These are phyloP conservation scores for Carex arenaria DNA, from an alignment of 202 grass and related monocot species.

Conservation along the genomic window DNA sequence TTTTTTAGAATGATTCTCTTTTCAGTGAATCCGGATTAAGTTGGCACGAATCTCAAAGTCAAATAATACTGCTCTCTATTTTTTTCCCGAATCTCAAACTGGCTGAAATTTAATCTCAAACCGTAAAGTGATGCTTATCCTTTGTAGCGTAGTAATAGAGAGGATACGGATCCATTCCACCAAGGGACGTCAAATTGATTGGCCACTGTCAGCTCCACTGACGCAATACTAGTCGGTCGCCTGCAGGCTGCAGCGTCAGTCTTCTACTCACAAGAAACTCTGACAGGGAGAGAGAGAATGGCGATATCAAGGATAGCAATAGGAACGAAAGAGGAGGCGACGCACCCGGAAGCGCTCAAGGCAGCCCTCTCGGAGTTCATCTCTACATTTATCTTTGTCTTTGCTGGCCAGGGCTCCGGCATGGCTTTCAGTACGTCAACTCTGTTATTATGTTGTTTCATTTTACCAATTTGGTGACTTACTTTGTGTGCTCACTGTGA, in stretches of 20 bases:
- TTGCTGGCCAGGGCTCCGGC: slow-evolving; percentile 32
- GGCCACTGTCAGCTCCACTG: background rate
- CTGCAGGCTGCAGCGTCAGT: background rate
- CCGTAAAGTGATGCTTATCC: no score
- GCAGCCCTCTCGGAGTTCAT: slow-evolving; percentile 38
- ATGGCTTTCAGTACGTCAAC: slow-evolving; percentile 24
- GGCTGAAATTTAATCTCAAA: no score
- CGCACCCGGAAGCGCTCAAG: slow-evolving; percentile 22
- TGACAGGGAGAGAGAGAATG: background rate
- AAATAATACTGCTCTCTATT: no score
- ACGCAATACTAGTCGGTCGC: background rate
- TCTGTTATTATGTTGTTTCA: background rate
- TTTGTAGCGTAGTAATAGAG: no score
- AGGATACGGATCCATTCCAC: no score
- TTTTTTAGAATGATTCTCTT: no score
- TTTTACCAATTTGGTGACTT: background rate
- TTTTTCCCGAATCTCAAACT: no score
- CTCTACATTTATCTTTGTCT: slow-evolving; percentile 37
- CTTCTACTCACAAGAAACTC: no score
- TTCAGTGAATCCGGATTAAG: no score
- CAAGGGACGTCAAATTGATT: background rate
- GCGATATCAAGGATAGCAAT: slow-evolving; percentile 30
- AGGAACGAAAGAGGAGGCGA: slow-evolving; percentile 21
- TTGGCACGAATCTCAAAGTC: no score
- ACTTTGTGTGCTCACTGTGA: background rate